Conservation (phyloP, 352 stramenopile species). For the Globisporangium abappressorium region DNA sequence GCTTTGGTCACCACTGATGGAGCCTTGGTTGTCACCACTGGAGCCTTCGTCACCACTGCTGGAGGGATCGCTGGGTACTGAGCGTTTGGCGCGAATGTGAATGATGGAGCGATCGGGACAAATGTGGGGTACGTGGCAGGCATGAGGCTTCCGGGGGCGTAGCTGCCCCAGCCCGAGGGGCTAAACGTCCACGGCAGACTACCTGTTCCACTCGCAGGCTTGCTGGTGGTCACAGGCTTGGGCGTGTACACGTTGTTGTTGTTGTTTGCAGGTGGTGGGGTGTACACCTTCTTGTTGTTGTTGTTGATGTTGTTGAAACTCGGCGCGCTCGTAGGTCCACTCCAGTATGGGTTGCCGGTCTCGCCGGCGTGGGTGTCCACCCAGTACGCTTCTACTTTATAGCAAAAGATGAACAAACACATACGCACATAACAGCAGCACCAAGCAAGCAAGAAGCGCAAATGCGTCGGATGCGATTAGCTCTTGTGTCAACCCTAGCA, state of each 20-base stretch:
- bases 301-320: conserved; percentile 1
- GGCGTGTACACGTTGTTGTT: conserved; percentile 4
- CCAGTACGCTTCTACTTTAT: conserved; percentile 7
- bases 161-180: conserved; percentile 10
- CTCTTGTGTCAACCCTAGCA: not conserved
- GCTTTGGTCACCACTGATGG: not conserved
- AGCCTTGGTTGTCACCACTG: not conserved
- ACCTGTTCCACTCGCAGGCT: not conserved
- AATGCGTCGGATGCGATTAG: not conserved
- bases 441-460: not conserved
- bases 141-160: conserved; percentile 10
- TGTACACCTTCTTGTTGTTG: conserved; percentile 5
- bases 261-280: not conserved
- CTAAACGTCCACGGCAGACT: conserved; percentile 14
- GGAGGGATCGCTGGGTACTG: not conserved
- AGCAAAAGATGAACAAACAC: not conserved
- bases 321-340: not conserved
- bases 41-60: not conserved
- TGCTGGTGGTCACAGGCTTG: not conserved
- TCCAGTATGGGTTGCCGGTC: conserved; percentile 17
- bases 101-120: not conserved
- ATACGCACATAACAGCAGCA: not conserved
- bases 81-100: not conserved
- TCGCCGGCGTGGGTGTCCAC: conserved; percentile 12
- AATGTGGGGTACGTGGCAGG: not conserved